A percentile compares a stretch with the other conserved stretches of the same genome.
phyloP scores from a whole-genome alignment of 1,284 basidiomycete species.

The Trametes polyzona region DNA sequence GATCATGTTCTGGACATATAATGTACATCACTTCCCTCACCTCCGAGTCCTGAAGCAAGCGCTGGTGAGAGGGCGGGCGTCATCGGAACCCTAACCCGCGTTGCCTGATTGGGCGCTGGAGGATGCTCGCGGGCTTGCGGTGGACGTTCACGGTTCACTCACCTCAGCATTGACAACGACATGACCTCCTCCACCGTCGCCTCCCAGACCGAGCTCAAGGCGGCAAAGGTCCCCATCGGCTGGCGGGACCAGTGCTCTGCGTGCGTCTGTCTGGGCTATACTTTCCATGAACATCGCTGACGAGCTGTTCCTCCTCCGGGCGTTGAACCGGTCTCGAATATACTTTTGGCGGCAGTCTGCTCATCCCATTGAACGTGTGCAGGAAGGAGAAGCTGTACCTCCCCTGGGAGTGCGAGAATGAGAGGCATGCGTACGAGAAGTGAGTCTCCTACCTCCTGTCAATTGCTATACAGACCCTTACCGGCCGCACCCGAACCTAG shows the following conservation, averaged over 20 bases:
- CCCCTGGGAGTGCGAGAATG: conserved; percentile 85
- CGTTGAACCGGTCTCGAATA: conserved; percentile 2
- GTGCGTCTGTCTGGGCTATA: conserved; percentile 52
- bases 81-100: conserved; percentile 10
- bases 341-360: conserved; percentile 52
- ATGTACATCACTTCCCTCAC: conserved; percentile 19
- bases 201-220: conserved; percentile 83
- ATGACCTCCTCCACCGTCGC: conserved; percentile 80
- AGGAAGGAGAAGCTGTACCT: conserved; percentile 72
- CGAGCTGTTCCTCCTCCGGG: neutral
- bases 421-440: conserved; percentile 79
- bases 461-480: too few relatives aligned
- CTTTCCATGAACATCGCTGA: neutral
- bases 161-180: conserved; percentile 7
- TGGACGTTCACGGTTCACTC: neutral
- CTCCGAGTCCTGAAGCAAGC: neutral
- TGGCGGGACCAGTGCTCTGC: conserved; percentile 93
- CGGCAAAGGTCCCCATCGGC: conserved; percentile 74
- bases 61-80: neutral
- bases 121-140: neutral
- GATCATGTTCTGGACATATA: conserved; percentile 18
- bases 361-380: conserved; percentile 87
- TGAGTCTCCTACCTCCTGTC: conserved; percentile 41
- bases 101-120: neutral
- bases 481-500: too few relatives aligned